Percentiles rank a stretch among this genome's conserved stretches.
Evolutionary conservation across 371 early-diverging fungal genomes (phyloP).

Genomic region (Smittium mucronatum): DNA sequence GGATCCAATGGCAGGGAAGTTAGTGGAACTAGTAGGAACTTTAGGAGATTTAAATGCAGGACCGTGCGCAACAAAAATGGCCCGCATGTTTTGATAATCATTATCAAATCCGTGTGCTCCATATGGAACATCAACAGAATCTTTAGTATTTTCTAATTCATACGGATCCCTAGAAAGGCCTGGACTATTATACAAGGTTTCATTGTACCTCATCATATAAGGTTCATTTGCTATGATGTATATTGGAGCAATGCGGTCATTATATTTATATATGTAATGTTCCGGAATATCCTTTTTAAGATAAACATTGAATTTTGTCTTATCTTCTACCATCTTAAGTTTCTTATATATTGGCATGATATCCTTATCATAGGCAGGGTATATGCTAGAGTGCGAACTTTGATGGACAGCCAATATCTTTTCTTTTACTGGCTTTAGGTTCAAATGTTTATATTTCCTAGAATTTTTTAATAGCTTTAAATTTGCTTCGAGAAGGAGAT

Average conservation of each 20-base stretch:
- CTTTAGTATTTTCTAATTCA: background rate
- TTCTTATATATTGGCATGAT: constrained; percentile 31
- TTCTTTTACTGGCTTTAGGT: too few relatives aligned
- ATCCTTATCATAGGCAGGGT: too few relatives aligned
- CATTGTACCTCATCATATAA: too few relatives aligned
- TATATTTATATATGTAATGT: constrained; percentile 43
- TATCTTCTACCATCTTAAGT: too few relatives aligned
- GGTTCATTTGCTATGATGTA: constrained; percentile 47
- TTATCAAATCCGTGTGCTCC: constrained; percentile 86
- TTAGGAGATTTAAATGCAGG: constrained; percentile 51
- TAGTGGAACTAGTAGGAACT: too few relatives aligned
- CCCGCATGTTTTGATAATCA: constrained; percentile 61
- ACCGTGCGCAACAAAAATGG: constrained; percentile 73
- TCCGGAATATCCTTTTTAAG: constrained; percentile 47
- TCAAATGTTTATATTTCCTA: constrained; percentile 31
- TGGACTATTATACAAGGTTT: too few relatives aligned
- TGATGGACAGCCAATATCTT: too few relatives aligned
- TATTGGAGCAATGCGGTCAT: constrained; percentile 57
- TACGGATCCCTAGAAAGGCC: too few relatives aligned
- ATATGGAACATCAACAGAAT: constrained; percentile 14
- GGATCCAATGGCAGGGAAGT: constrained; percentile 42
- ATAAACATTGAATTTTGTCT: constrained; percentile 46
- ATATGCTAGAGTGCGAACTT: too few relatives aligned
- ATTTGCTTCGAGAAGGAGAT: constrained; percentile 33
- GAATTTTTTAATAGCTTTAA: constrained; percentile 37